Conservation (phyloP, 257 asterid genomes). For the Salvia splendens region DNA sequence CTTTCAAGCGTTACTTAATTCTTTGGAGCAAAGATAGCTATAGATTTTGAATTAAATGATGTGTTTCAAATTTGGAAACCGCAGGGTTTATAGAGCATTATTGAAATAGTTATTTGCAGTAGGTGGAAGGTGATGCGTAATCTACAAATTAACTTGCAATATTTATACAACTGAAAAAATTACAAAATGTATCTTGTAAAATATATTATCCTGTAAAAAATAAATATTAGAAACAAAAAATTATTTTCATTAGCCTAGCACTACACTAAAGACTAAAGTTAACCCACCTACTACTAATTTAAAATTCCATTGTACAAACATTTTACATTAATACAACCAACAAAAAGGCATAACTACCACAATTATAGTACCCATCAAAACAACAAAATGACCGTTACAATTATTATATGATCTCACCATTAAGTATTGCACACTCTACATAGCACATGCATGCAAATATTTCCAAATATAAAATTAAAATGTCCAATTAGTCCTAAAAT, state of each 20-base stretch:
- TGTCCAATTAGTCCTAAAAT: too few relatives aligned
- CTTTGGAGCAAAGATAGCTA: neutral
- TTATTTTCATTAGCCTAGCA: neutral
- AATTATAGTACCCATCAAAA: neutral
- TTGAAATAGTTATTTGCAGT: neutral
- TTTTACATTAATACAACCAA: neutral
- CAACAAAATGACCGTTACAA: constrained; percentile 21
- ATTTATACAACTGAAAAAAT: too few relatives aligned
- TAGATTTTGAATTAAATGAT: neutral
- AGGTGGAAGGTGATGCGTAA: neutral
- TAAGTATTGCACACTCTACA: constrained; percentile 6
- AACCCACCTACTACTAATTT: neutral
- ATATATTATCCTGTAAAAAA: neutral
- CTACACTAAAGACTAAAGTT: neutral
- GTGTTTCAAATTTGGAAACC: neutral
- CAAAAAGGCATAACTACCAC: constrained; percentile 16
- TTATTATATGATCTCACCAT: constrained; percentile 10
- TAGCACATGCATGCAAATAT: neutral
- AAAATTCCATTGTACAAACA: neutral
- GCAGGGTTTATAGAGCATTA: neutral
- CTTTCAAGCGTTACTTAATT: neutral
- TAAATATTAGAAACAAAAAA: neutral
- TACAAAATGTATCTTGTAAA: neutral
- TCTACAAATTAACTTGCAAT: neutral
- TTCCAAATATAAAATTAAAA: too few relatives aligned